These are phyloP conservation scores for Shiraia bambusicola DNA, from an alignment of 2,329 filamentous ascomycete species.

Conservation along the genomic window DNA sequence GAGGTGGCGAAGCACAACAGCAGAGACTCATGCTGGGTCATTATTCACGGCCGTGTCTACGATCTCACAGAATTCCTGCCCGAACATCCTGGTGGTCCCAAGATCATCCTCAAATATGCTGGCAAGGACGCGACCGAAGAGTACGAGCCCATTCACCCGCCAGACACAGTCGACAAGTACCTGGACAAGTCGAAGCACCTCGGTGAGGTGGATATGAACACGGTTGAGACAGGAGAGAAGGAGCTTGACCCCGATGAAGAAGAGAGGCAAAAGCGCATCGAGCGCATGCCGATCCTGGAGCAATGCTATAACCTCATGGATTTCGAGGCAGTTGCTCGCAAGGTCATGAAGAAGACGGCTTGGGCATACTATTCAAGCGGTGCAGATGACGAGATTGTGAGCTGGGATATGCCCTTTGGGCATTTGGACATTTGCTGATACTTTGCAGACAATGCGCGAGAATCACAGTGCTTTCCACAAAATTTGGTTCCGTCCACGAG, in stretches of 20 bases:
- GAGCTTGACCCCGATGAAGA: constrained; percentile 63
- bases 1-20: constrained; percentile 72
- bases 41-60: constrained; percentile 67
- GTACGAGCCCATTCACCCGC: constrained; percentile 57
- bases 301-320: constrained; percentile 60
- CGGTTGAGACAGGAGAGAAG: constrained; percentile 38
- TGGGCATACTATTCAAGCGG: constrained; percentile 98
- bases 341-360: constrained; percentile 89
- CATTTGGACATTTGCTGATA: constrained; percentile 11
- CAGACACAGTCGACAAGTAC: constrained; percentile 48
- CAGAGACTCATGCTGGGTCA: constrained; percentile 75
- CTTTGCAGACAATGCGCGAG: constrained; percentile 77
- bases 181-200: constrained; percentile 48
- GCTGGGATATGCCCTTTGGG: constrained; percentile 24
- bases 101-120: constrained; percentile 89
- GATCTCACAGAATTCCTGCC: constrained; percentile 67
- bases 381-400: constrained; percentile 82
- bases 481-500: constrained; percentile 90
- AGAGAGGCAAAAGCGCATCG: constrained; percentile 67
- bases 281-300: constrained; percentile 49
- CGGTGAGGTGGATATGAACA: constrained; percentile 43
- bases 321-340: constrained; percentile 88
- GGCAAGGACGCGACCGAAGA: constrained; percentile 47
- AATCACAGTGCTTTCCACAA: constrained; percentile 96
- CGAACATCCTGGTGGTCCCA: constrained; percentile 67